Evolutionary conservation across 2,329 filamentous ascomycete species (phyloP).

Genomic region (Scytalidium sp.): DNA sequence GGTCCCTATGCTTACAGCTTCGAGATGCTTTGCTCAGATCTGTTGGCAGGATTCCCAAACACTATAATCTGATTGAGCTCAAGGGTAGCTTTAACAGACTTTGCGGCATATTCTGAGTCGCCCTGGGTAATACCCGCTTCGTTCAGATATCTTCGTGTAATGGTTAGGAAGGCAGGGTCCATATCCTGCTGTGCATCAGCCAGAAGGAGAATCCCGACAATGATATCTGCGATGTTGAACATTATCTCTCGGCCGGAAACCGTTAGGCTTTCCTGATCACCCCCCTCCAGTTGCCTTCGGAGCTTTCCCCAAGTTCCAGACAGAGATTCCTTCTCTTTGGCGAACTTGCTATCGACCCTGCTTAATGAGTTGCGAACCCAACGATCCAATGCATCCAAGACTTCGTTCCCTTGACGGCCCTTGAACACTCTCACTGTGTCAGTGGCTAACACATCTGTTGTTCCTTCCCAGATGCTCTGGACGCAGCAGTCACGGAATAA

Average conservation of each 20-base stretch:
- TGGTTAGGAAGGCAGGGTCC: background rate
- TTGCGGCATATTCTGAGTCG: background rate
- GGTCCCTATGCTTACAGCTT: background rate
- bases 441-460: conserved; percentile 65
- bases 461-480: conserved; percentile 69
- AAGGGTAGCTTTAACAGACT: background rate
- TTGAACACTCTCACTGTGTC: conserved; percentile 47
- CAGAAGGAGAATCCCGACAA: conserved; percentile 8
- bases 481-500: conserved; percentile 64
- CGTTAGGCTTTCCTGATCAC: conserved; percentile 1
- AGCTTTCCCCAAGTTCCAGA: conserved; percentile 6
- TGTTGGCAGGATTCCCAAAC: conserved; percentile 1
- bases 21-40: background rate
- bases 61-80: conserved; percentile 7
- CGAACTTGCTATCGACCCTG: conserved; percentile 7
- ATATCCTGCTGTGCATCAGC: conserved; percentile 4
- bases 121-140: background rate
- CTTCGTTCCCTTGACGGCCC: conserved; percentile 32
- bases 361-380: conserved; percentile 27
- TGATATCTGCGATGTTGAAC: conserved; percentile 8
- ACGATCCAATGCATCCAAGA: conserved; percentile 38
- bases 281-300: background rate
- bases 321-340: conserved; percentile 12
- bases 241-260: conserved; percentile 7
- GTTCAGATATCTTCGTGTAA: background rate